Evolutionary conservation across 2,329 filamentous ascomycete species (phyloP), one percentile per base, ranked within the genome.

Genomic region (Fusarium staphyleae): DNA sequence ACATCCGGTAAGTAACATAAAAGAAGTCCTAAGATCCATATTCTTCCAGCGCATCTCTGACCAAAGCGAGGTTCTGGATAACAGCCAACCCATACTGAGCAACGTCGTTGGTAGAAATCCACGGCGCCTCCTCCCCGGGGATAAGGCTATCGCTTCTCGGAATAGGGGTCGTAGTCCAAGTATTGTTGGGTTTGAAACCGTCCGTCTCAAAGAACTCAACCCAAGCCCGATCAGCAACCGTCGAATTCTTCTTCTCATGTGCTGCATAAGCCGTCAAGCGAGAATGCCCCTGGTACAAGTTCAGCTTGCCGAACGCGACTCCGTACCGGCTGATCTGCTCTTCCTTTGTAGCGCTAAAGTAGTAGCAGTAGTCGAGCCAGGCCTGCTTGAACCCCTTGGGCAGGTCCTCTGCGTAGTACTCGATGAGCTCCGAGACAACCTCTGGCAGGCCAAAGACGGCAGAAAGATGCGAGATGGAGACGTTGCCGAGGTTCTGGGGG

Each of bases 291-390:
- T 87, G 84, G 40, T 73, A 72, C 41, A 86, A 69, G 39, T 69
- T 81, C 4, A 79, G 54, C 3, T 56, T 75, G n/a, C 78, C 71
- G 50, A 82, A 86, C 39, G 69, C 69, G 1, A 66, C 65, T 6
- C 83, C 83, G 56, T 85, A 87, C 0, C 81, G 76, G 1, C 77
- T 74, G 2, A 63, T 68, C 66, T 87, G 83, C 69, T 85, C 81
- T 0, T 70, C 75, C 0, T 70, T 67, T 0, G 74, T 63, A 0
- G 81, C 83, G 8, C 75, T 73, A 61, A 83, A 87, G 69, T 83
- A 85, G 65, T 79, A 80, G 63, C 81, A 83, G 69, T 87, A 87
- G 42, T 86, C 83, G 2, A 85, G 70, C 78, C 82, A 87, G 0
- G 78, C 81, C 6, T 78, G 67, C 41, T 80, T 73, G 65, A 87